These are phyloP conservation scores for Clavispora fructus DNA, from an alignment of 805 yeast genomes.

Conservation along the genomic window DNA sequence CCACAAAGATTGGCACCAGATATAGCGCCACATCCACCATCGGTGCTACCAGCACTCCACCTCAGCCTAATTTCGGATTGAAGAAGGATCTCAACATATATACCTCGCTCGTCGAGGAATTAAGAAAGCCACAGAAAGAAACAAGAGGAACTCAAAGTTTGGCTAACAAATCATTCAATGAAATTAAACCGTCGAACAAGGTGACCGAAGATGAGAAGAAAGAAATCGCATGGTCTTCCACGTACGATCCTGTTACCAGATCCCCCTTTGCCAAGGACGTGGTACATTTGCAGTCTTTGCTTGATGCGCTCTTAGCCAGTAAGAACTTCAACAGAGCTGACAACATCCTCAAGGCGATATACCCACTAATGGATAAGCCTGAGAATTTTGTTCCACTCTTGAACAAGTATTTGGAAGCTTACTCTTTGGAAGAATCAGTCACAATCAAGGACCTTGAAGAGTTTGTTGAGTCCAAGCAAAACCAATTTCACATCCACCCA, in stretches of 20 bases:
- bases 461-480: constrained; percentile 31
- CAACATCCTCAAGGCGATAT: constrained; percentile 57
- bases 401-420: constrained; percentile 53
- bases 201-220: constrained; percentile 12
- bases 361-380: constrained; percentile 37
- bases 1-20: background rate
- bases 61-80: background rate
- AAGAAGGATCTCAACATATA: constrained; percentile 8
- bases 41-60: background rate
- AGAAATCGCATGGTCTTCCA: constrained; percentile 34
- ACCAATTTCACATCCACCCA: constrained; percentile 22
- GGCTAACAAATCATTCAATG: constrained; percentile 13
- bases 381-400: constrained; percentile 58
- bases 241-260: constrained; percentile 36
- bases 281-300: constrained; percentile 65
- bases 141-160: background rate
- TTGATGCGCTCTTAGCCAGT: constrained; percentile 72
- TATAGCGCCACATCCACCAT: background rate
- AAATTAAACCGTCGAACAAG: constrained; percentile 5
- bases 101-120: constrained; percentile 13
- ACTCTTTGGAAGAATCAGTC: constrained; percentile 36
- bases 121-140: constrained; percentile 6
- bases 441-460: constrained; percentile 39
- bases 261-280: constrained; percentile 50
- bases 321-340: constrained; percentile 67